Conservation (phyloP, 1,139 yeast genomes). For the Neolecta irregularis region DNA sequence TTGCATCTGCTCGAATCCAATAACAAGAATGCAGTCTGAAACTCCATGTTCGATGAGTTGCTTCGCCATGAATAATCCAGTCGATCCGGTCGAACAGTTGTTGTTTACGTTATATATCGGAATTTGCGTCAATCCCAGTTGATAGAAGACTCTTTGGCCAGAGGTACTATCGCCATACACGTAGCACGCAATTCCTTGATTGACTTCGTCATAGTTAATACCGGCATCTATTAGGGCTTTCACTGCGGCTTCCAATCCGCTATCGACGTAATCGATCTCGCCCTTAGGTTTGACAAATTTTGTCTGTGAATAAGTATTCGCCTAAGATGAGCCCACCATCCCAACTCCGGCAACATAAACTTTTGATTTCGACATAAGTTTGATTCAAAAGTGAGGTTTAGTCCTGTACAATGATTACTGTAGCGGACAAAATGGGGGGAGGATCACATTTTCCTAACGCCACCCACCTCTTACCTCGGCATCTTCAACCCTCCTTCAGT, state of each 20-base stretch:
- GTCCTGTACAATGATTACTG: too few species aligned
- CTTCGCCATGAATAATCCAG: constrained; percentile 20
- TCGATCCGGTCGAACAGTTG: constrained; percentile 23
- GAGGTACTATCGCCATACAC: constrained; percentile 23
- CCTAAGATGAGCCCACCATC: too few species aligned
- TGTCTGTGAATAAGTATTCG: too few species aligned
- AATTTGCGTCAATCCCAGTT: constrained; percentile 22
- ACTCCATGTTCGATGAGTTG: constrained; percentile 19
- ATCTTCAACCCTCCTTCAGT: too few species aligned
- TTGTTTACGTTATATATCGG: constrained; percentile 23
- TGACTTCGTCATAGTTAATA: constrained; percentile 21
- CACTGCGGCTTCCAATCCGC: constrained; percentile 22
- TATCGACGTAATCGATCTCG: constrained; percentile 20
- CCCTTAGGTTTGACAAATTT: constrained; percentile 22
- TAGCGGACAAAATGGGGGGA: too few species aligned
- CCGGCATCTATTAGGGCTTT: constrained; percentile 22
- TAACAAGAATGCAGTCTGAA: constrained; percentile 21
- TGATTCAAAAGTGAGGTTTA: too few species aligned
- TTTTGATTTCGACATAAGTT: too few species aligned
- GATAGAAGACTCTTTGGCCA: constrained; percentile 23
- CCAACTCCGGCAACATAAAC: too few species aligned
- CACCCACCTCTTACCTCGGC: too few species aligned
- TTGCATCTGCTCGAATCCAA: constrained; percentile 24
- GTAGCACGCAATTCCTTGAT: constrained; percentile 21
- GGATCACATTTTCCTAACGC: too few species aligned